Evolutionary conservation across 495 filamentous ascomycete species (phyloP).

Genomic region (Penicillium chermesinum): DNA sequence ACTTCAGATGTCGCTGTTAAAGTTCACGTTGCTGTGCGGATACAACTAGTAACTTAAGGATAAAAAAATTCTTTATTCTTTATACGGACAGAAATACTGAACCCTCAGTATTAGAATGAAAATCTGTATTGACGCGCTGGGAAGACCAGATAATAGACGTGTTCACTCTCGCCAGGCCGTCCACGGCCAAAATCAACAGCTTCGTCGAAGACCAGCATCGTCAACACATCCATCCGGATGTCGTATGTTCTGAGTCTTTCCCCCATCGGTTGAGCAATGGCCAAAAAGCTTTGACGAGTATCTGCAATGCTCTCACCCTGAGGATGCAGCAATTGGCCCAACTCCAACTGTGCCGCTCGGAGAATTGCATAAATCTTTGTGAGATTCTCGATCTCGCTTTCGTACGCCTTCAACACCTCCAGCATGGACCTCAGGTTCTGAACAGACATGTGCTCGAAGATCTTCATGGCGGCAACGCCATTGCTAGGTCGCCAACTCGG

Average conservation of each 20-base stretch:
- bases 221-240: background rate
- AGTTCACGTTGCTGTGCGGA: too few species aligned
- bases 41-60: too few species aligned
- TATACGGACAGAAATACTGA: too few species aligned
- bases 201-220: background rate
- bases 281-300: background rate
- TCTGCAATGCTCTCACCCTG: background rate
- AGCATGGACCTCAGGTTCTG: slow-evolving; percentile 18
- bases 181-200: background rate
- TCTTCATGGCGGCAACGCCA: slow-evolving; percentile 14
- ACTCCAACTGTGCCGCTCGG: slow-evolving; percentile 6
- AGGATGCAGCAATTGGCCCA: background rate
- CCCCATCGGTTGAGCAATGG: background rate
- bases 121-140: slow-evolving; percentile 17
- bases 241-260: background rate
- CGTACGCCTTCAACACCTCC: slow-evolving; percentile 16
- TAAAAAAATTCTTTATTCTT: too few species aligned
- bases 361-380: slow-evolving; percentile 12
- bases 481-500: background rate
- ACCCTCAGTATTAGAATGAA: too few species aligned
- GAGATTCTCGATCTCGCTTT: slow-evolving; percentile 15
- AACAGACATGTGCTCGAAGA: slow-evolving; percentile 13
- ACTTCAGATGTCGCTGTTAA: too few species aligned
- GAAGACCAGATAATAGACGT: slow-evolving; percentile 9
- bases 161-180: slow-evolving; percentile 9